Percentiles rank a stretch among this genome's conserved stretches.
phyloP scores from a whole-genome alignment of 768 basidiomycete genomes.

The Asterophora parasitica region DNA sequence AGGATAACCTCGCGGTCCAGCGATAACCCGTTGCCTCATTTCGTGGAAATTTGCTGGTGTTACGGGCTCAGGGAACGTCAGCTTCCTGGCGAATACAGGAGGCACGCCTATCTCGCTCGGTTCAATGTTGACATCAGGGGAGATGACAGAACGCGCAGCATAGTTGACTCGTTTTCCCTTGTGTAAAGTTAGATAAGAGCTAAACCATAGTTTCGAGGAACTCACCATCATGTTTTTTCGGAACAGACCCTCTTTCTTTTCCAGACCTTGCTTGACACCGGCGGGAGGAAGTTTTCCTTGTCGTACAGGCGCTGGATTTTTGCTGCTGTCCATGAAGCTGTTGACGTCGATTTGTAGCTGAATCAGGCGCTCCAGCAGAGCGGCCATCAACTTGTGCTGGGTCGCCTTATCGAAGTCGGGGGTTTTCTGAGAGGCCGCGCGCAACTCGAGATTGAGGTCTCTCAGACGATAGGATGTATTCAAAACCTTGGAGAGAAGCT shows the following conservation, averaged over 20 bases:
- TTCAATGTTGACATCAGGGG: conserved; percentile 98
- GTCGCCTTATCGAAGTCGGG: conserved; percentile 45
- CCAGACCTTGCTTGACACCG: conserved; percentile 93
- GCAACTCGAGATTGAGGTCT: conserved; percentile 66
- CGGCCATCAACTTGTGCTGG: conserved; percentile 54
- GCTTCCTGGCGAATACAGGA: conserved; percentile 92
- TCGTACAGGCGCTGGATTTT: conserved; percentile 82
- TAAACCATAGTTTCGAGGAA: conserved; percentile 6
- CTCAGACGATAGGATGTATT: conserved; percentile 76
- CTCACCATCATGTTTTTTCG: conserved; percentile 98
- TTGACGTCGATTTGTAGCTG: conserved; percentile 95
- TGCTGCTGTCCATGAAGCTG: conserved; percentile 94
- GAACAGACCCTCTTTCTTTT: conserved; percentile 99
- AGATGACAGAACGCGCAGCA: conserved; percentile 99
- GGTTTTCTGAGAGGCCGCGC: conserved; percentile 55
- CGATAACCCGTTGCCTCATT: conserved; percentile 85
- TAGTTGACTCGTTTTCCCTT: conserved; percentile 99
- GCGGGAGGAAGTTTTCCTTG: conserved; percentile 88
- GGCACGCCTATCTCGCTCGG: conserved; percentile 98
- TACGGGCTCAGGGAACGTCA: conserved; percentile 97
- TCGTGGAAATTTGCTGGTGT: conserved; percentile 87
- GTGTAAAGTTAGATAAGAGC: not conserved
- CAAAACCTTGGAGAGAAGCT: conserved; percentile 76
- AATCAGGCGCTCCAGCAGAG: conserved; percentile 75
- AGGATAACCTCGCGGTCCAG: conserved; percentile 83